Base-by-base conservation (phyloP, 2,329 filamentous ascomycete genomes). In the Nothomitra cinnamomea region DNA sequence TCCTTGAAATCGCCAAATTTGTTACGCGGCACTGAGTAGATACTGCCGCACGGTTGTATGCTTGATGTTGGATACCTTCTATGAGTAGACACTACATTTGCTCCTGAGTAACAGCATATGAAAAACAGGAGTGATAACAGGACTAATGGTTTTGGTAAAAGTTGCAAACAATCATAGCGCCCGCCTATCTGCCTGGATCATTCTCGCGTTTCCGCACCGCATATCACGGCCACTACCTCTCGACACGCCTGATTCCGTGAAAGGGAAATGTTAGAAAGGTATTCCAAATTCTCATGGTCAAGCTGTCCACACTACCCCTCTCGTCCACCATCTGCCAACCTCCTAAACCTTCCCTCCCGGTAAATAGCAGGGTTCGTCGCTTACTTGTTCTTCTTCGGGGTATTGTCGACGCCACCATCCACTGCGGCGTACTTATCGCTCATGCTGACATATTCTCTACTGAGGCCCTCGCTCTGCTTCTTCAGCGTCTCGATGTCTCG, bases 381-480 rank as follows among this genome's bases (percentile, higher is more conserved):
- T 32, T 50, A 56, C 24, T 43, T 51, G 25, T 56, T 70, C 73
- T 85, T 85, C 70, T 78, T 79, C 53, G 70, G 68, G 28, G 74
- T 72, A 12, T 65, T 68, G 48, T 74, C 70, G 38, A 48, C 55
- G 55, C 10, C 10, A 32, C 68, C 61, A 59, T 76, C 38, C 12
- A 43, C 71, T 12, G 77, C 75, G 56, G 80, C 76, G 61, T 89
- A 83, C 74, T 92, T 80, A 65, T 96, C 89, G 58, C 86, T 82
- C 62, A 96, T 75, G 60, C 82, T 80, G 66, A 86, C 79, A 70
- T 95, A 96, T 73, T 94, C 89, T 65, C 80, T 78, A 67, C 81
- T 80, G 56, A 96, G 76, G 52, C 85, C 85, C 65, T 85, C 79
- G 58, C 82, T 79, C 77, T 98, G 92, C 77, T 94, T 94, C 83